Conservation (phyloP, 2,329 filamentous ascomycete species). For the Ascochyta rabiei region DNA sequence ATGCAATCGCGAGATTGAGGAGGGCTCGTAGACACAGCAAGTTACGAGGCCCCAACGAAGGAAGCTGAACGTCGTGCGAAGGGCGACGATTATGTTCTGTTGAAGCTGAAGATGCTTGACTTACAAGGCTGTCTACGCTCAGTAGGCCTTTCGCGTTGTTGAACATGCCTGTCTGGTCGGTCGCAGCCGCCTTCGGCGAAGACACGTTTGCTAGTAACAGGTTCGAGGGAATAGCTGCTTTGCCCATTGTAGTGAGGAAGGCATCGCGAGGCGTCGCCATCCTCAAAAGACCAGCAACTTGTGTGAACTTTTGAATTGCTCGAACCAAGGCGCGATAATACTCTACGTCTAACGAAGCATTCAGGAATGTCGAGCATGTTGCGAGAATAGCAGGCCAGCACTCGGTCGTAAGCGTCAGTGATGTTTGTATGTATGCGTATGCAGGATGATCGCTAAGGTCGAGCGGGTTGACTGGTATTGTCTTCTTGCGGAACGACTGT, state of each 20-base stretch:
- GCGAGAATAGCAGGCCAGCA: constrained; percentile 97
- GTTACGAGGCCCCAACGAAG: constrained; percentile 81
- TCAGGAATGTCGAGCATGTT: constrained; percentile 93
- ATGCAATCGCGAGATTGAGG: constrained; percentile 91
- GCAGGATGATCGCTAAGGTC: constrained; percentile 74
- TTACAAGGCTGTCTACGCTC: constrained; percentile 73
- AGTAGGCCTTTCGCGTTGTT: constrained; percentile 74
- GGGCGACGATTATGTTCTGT: constrained; percentile 65
- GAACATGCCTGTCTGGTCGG: constrained; percentile 66
- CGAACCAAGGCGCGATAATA: constrained; percentile 92
- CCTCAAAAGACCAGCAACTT: constrained; percentile 87
- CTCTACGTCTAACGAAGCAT: constrained; percentile 87
- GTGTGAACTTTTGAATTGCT: constrained; percentile 92
- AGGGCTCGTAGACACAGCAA: constrained; percentile 87
- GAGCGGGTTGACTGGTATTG: constrained; percentile 84
- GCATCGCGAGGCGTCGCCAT: constrained; percentile 88
- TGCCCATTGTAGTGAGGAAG: constrained; percentile 90
- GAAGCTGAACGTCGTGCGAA: constrained; percentile 56
- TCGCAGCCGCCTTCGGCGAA: constrained; percentile 47
- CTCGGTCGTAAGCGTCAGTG: constrained; percentile 81
- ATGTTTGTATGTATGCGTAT: constrained; percentile 72
- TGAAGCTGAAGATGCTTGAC: constrained; percentile 58
- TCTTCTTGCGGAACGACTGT: constrained; percentile 73
- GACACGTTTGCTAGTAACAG: constrained; percentile 52
- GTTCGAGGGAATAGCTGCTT: constrained; percentile 88